Base-by-base conservation (phyloP, 2,329 filamentous ascomycete genomes). In the Westerdykella aurantiaca region DNA sequence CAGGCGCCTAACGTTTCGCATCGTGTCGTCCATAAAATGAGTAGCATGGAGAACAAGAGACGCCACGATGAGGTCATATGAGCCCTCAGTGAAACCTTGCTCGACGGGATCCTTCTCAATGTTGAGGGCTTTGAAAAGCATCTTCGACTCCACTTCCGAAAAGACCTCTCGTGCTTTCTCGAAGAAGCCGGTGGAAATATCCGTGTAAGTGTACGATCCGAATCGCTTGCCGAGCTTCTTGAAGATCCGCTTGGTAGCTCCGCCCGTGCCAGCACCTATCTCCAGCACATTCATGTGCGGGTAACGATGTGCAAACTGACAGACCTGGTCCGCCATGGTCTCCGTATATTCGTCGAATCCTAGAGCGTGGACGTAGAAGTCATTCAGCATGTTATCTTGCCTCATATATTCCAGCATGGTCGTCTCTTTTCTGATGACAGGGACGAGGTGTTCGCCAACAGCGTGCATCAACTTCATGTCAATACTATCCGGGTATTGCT, bases 31-130 rank as follows among this genome's bases (percentile, higher is more conserved):
- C 3, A 53, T 31, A 6, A 31, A 31, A 16, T 18, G 23, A 6
- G 47, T 49, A 1, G 49, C 46, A 18, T 49, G 47, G 9, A 55
- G 34, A 7, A 52, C 48, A 11, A 34, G 21, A 18, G 40, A 46
- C 1, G 47, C 46, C 14, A 53, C n/a, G 29, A 53, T 34, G 6
- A 53, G n/a, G 25, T 55, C 52, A 39, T 44, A 55, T 9, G 35
- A 31, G 7, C 18, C 13, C 13, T 35, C 33, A 6, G 33, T 23
- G 35, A 42, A 50, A 9, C 40, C 40, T 25, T 50, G 44, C 5
- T 29, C 9, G 10, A 16, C 35, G 3, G 35, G 29, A 6, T 34
- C 18, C 14, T 34, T 4, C 14, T 47, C 45, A 5, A 43, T 21
- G 35, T 50, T 41, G 5, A 50, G 38, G 2, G 18, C 16, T 7